Evolutionary conservation across 495 filamentous ascomycete genomes (phyloP).

Genomic region (Talaromyces stipitatus): DNA sequence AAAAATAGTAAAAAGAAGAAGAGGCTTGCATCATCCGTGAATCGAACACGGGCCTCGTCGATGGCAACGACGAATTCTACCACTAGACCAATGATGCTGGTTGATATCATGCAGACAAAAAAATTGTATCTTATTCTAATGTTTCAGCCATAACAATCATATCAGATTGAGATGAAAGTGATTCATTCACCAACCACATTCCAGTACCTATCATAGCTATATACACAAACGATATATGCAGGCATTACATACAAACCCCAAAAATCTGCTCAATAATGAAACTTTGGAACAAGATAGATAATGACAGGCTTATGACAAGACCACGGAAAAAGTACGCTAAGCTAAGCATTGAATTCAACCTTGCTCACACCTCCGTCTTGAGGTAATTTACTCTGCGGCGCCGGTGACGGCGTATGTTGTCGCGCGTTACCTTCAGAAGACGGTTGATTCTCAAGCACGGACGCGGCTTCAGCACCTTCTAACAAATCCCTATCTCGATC

Average conservation of each 20-base stretch:
- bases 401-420: background rate
- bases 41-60: conserved; percentile 54
- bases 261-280: background rate
- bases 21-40: conserved; percentile 44
- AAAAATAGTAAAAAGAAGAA: background rate
- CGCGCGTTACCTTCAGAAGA: background rate
- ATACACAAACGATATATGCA: background rate
- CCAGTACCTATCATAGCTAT: background rate
- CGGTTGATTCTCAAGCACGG: conserved; percentile 5
- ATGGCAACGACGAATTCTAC: conserved; percentile 56
- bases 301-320: background rate
- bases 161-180: too few relatives aligned
- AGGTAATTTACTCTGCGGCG: background rate
- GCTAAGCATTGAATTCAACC: conserved; percentile 5
- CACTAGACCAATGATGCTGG: conserved; percentile 53
- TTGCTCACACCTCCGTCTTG: background rate
- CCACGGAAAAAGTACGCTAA: background rate
- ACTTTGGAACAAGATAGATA: too few relatives aligned
- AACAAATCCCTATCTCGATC: conserved; percentile 73
- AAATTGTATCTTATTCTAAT: too few relatives aligned
- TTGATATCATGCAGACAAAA: background rate
- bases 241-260: background rate
- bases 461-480: conserved; percentile 59
- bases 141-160: too few relatives aligned
- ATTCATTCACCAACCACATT: too few relatives aligned